Evolutionary conservation across 805 yeast genomes (phyloP), one percentile per base, ranked within the genome.

Genomic region (Spathaspora girioi): DNA sequence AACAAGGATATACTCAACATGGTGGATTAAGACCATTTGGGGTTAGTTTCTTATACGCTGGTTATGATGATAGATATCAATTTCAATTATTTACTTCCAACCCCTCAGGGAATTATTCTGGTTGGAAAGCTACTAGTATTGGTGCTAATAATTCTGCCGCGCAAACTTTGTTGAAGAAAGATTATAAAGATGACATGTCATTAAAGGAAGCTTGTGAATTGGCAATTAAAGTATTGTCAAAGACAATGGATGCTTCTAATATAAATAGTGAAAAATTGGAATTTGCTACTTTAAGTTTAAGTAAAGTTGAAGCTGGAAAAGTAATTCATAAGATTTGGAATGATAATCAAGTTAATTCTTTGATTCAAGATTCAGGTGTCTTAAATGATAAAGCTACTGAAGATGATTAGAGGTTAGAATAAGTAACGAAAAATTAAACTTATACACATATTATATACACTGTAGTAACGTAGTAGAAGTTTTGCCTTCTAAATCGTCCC

Each of bases 1-100:
- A 94, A 70, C 99, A 94, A 69, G 97, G 98, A 10, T 94, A 94
- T 70, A 94, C 99, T 7, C 99, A 94, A 70, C 96, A 89, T 66
- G 99, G 99, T 66, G 99, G 99, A 38, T 80, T 94, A 63, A 86
- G 99, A 70, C 99, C 99, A 18, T 94, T 91, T 68, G 99, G 99
- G 63, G 99, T 94, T 41, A 87, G 96, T 48, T 92, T 94, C 70
- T 81, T 94, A 54, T 94, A 89, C 65, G 99, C 98, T 5, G 99
- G 99, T 7, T 87, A 85, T 64, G 99, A 94, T 67, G 93, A 90
- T 49, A 75, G 89, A 62, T 86, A 85, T 62, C 91, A 91, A 31
- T 94, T 87, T 77, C 99, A 94, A 70, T 77, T 94, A 58, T 94
- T 86, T 73, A 92, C 97, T 5, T 87, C 96, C 20, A 94, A 94